Conservation (phyloP, 163 green algal genomes). For the Scenedesmus sp. region DNA sequence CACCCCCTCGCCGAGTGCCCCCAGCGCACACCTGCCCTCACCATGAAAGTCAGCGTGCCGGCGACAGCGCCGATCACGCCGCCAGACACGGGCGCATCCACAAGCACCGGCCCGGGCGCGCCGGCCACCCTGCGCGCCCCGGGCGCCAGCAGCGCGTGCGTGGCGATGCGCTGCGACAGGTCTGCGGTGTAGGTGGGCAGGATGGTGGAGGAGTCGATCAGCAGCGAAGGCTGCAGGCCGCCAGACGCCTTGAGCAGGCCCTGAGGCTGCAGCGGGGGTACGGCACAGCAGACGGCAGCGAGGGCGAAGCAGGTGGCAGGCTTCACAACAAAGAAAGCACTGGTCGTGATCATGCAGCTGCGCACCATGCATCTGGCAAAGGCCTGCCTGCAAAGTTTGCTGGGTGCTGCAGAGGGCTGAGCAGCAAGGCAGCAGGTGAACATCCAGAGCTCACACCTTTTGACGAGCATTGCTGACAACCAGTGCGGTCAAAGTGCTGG, state of each 20-base stretch:
- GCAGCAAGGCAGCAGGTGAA: no score
- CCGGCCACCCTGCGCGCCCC: not conserved
- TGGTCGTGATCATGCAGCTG: not conserved
- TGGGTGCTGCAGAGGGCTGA: no score
- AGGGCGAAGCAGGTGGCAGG: not conserved
- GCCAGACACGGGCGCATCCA: slow-evolving; percentile 63
- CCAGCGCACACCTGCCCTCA: no score
- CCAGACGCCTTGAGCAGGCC: slow-evolving; percentile 48
- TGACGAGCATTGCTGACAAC: no score
- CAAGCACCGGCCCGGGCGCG: slow-evolving; percentile 35
- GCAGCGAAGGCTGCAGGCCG: slow-evolving; percentile 44
- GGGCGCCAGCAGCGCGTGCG: not conserved
- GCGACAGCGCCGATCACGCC: slow-evolving; percentile 53
- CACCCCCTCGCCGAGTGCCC: no score
- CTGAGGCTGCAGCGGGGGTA: slow-evolving; percentile 12
- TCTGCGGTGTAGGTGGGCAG: slow-evolving; percentile 44
- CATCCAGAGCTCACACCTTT: no score
- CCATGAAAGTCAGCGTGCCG: slow-evolving; percentile 64
- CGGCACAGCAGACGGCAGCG: not conserved
- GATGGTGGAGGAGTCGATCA: slow-evolving; percentile 63
- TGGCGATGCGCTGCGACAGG: slow-evolving; percentile 3
- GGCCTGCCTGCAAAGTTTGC: no score
- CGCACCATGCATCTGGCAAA: not conserved
- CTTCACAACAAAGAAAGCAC: no score
- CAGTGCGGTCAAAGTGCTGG: no score